Evolutionary conservation across 805 yeast genomes (phyloP).

Genomic region (Saturnispora kantuleensis): DNA sequence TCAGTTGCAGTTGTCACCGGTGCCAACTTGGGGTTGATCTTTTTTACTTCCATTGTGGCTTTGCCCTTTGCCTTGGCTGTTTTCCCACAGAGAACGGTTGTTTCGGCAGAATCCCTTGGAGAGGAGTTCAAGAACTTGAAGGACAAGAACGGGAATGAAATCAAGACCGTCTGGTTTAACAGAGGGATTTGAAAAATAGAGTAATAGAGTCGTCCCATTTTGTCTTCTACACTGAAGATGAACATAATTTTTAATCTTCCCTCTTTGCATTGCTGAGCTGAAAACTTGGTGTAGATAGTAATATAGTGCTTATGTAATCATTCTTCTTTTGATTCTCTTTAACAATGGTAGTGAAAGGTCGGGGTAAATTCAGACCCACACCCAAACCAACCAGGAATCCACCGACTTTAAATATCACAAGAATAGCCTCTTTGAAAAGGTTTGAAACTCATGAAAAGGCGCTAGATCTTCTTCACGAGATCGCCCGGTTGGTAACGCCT

Average conservation of each 20-base stretch:
- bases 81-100: slow-evolving; percentile 79
- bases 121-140: slow-evolving; percentile 48
- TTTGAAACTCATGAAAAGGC: slow-evolving; percentile 40
- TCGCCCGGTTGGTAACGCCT: slow-evolving; percentile 67
- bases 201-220: background rate
- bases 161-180: slow-evolving; percentile 69
- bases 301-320: background rate
- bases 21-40: slow-evolving; percentile 79
- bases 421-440: slow-evolving; percentile 38
- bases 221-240: background rate
- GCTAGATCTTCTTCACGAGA: slow-evolving; percentile 49
- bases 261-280: background rate
- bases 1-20: slow-evolving; percentile 53
- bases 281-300: no score
- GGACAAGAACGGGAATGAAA: slow-evolving; percentile 48
- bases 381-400: slow-evolving; percentile 17
- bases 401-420: slow-evolving; percentile 26
- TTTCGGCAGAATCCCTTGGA: slow-evolving; percentile 56
- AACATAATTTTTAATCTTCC: background rate
- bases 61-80: slow-evolving; percentile 93
- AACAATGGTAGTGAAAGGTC: slow-evolving; percentile 21
- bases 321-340: background rate
- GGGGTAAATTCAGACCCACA: slow-evolving; percentile 11
- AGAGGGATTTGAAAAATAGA: slow-evolving; percentile 63
- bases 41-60: slow-evolving; percentile 74